Evolutionary conservation across 202 grass and related monocot genomes (phyloP).

Genomic region (Sporobolus alterniflorus): DNA sequence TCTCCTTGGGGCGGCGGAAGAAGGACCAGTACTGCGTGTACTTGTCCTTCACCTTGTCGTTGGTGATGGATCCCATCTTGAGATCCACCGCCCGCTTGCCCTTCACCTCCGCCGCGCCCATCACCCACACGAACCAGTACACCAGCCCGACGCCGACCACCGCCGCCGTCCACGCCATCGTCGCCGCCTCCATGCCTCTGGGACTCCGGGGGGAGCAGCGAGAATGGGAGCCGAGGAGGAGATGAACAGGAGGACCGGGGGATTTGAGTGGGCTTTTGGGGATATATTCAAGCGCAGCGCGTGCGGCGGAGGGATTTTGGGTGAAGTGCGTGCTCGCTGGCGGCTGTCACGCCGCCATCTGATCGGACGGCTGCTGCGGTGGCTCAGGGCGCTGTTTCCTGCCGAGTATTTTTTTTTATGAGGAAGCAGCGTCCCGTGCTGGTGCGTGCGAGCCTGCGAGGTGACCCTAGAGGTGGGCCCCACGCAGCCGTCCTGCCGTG

Average conservation of each 20-base stretch:
- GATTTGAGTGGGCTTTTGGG: slow-evolving; percentile 18
- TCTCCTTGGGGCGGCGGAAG: slow-evolving; percentile 90
- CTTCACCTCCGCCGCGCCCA: slow-evolving; percentile 98
- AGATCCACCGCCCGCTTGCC: slow-evolving; percentile 96
- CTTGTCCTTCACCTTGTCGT: slow-evolving; percentile 91
- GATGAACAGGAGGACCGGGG: slow-evolving; percentile 12
- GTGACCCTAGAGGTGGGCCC: background rate
- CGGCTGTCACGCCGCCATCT: background rate
- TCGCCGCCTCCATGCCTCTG: slow-evolving; percentile 68
- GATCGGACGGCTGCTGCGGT: slow-evolving; percentile 26
- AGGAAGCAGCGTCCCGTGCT: too few relatives aligned
- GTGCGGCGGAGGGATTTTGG: background rate
- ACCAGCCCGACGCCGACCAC: slow-evolving; percentile 48
- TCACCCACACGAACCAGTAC: slow-evolving; percentile 99
- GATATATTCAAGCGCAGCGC: slow-evolving; percentile 27
- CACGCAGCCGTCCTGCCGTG: background rate
- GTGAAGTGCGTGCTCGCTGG: background rate
- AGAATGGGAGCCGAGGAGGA: background rate
- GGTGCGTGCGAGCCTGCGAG: background rate
- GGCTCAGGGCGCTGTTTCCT: background rate
- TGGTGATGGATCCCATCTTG: slow-evolving; percentile 90
- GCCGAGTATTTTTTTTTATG: background rate
- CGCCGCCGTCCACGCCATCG: slow-evolving; percentile 79
- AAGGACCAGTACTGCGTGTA: slow-evolving; percentile 99
- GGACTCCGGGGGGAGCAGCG: background rate